Evolutionary conservation across 2,329 filamentous ascomycete species (phyloP).

Genomic region (Ceratocystis cubensis): DNA sequence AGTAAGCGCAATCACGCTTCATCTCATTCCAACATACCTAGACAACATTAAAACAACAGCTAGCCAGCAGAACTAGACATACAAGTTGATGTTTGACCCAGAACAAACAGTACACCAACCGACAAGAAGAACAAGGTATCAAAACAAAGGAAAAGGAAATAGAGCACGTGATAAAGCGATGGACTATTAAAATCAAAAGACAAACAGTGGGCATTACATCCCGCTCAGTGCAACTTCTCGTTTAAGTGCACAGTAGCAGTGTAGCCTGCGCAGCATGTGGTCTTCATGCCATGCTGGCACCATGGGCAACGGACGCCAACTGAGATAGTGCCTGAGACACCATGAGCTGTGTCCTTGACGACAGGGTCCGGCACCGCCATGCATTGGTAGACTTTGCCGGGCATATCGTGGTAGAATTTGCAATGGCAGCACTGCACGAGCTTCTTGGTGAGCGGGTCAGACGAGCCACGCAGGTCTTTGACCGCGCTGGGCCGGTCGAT

Average conservation of each 20-base stretch:
- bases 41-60: background rate
- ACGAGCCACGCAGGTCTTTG: slow-evolving; percentile 10
- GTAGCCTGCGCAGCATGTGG: slow-evolving; percentile 55
- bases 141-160: slow-evolving; percentile 1
- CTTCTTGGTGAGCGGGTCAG: slow-evolving; percentile 45
- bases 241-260: slow-evolving; percentile 53
- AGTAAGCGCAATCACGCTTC: background rate
- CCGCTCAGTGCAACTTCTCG: slow-evolving; percentile 43
- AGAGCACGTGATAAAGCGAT: background rate
- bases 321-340: slow-evolving; percentile 44
- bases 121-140: background rate
- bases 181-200: background rate
- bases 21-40: background rate
- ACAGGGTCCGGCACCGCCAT: slow-evolving; percentile 48
- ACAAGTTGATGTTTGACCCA: background rate
- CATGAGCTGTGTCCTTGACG: slow-evolving; percentile 38
- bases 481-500: background rate
- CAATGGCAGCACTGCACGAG: slow-evolving; percentile 54
- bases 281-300: slow-evolving; percentile 60
- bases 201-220: background rate
- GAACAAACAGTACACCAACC: background rate
- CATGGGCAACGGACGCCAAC: slow-evolving; percentile 57
- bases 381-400: slow-evolving; percentile 49
- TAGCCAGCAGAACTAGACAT: background rate
- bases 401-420: slow-evolving; percentile 54